Base-by-base conservation (phyloP, 2,329 filamentous ascomycete genomes). In the Aspergillus brasiliensis region DNA sequence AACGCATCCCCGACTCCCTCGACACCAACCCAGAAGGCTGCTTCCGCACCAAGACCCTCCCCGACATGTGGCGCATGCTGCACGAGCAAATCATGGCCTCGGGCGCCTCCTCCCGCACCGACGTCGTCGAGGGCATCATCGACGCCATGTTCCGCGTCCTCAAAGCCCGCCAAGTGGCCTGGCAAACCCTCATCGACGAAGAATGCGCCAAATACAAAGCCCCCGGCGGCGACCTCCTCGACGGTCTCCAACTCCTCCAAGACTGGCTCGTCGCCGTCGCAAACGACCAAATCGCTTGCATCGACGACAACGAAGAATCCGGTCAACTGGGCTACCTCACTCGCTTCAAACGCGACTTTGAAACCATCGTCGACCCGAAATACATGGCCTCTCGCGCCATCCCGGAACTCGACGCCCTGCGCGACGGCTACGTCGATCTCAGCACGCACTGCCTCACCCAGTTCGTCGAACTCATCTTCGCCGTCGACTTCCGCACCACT, bases 251-350 rank as follows among this genome's bases (percentile, higher is more conserved):
- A 74, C 76, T 83, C 19, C 75, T 88, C 46, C 86, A 88, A 71
- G 95, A 99, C 79, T 99, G 94, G 92, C 88, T 99, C 58, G 88
- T 99, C 56, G 93, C 95, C 48, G 92, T 96, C 59, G 95, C 96
- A 67, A 99, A 99, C 79, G 95, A 99, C 78, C 95, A 99, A 76
- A 98, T 99, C 73, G 93, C 93, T 58, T 97, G 92, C 77, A 97
- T 99, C 71, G 95, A 98, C 75, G 96, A 98, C 74, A 86, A 86
- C 61, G 79, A 84, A 72, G 90, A 90, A 66, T 89, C 91, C 62
- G 89, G 91, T 56, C 87, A 89, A 31, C 81, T 90, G 25, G 91
- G 90, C 28, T 97, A 97, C 79, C 84, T 98, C 52, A 89, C 91
- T 3, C 89, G 89, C 70, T 97, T 97, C 85, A 88, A 88, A 67